Base-by-base conservation (phyloP, 2,329 filamentous ascomycete species). In the Ophiostoma tasmaniense region DNA sequence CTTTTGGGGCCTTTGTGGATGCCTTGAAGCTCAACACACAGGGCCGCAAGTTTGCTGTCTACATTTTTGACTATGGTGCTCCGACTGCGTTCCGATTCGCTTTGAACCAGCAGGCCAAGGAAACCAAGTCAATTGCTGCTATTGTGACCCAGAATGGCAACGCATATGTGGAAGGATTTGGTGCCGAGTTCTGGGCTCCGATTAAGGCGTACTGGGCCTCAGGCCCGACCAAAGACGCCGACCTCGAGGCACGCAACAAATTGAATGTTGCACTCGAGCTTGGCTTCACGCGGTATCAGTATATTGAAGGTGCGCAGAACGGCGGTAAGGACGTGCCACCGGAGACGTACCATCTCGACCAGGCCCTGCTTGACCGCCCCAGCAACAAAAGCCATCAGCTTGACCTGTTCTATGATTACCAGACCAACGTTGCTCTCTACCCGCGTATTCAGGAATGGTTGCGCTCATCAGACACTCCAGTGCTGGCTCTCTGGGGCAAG, bases 31-130 rank as follows among this genome's bases (percentile, higher is more conserved):
- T 87, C 39, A 62, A 35, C 7, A 30, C 59, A 35, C 59, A 62
- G 30, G 59, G 59, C 28, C 71, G 73, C 17, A 80, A 79, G 39
- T 87, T 83, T 76, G 80, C 82, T 17, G 75, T 86, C 35, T 89
- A 87, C 75, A 81, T 88, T 71, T 88, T 89, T 74, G 86, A 89
- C 78, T 88, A 88, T 74, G 86, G 86, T 66, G 84, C 85, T 0
- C 85, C 87, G 0, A 79, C 80, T 0, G 85, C 81, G 0, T 76
- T 87, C 30, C 81, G 84, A 2, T 77, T 88, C 1, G 85, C 85
- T 0, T 78, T 87, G 1, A 72, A 80, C 61, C 77, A 81, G 2
- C 82, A 83, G 0, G 75, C 81, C 33, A 55, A 64, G 17, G 13
- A 20, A 5, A 59, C 88, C 67, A 77, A 78, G 50, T 64, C 61